Evolutionary conservation across 805 yeast genomes (phyloP), one percentile per base, ranked within the genome.

Genomic region (Pichia exigua): DNA sequence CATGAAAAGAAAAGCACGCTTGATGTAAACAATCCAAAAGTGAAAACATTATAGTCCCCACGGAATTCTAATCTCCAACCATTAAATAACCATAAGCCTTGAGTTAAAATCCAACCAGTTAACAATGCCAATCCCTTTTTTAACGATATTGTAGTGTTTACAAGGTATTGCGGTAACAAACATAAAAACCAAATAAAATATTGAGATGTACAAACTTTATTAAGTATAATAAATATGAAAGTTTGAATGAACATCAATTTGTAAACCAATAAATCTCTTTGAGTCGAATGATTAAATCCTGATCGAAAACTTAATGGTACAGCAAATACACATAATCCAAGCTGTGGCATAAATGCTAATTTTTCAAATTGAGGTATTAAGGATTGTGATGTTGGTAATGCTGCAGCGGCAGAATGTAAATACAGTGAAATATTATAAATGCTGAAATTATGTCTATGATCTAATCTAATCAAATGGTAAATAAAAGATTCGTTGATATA

Each of bases 371-470:
- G 52, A 18, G 63, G 11, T 11, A 7, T 10, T 2, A 17, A 20
- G 11, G 44, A 42, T 26, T 21, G 8, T 11, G 45, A 27, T n/a
- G 35, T 8, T 43, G 24, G 11, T 13, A 17, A 88, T 44, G 60
- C 30, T 27, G 30, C 12, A 27, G 7, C 7, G 26, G 30, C 73
- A 2, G 90, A 82, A 45, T 76, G 76, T 62, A 77, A 79, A 65
- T 85, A 86, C 42, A 94, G 70, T 22, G 83, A 71, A 13, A 88
- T 71, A 65, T 91, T 87, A 77, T 91, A 94, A 2, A 91, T 73
- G 5, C 96, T 87, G 64, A 94, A 94, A 67, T 94, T 94, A 68
- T 94, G 99, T 46, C 99, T 79, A 66, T 94, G 99, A 65, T 94
- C 99, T 4, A 88, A 67, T 54, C 99, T 73, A 10, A 79, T 73